Evolutionary conservation across 257 asterid species (phyloP).

Genomic region (Linaria vulgaris): DNA sequence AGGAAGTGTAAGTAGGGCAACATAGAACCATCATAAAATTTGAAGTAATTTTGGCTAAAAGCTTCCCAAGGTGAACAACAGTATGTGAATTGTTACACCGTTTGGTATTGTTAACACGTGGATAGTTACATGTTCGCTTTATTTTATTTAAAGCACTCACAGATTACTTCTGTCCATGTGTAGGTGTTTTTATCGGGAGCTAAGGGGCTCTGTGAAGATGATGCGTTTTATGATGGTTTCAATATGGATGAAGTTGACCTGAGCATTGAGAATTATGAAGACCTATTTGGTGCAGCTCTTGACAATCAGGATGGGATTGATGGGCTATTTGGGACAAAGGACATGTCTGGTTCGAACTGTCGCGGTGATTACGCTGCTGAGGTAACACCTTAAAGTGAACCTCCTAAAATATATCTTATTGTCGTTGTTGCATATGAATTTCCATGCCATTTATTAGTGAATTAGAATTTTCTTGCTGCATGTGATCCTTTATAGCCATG

Average conservation of each 20-base stretch:
- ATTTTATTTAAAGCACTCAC: neutral
- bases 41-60: neutral
- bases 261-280: slow-evolving; percentile 66
- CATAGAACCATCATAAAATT: neutral
- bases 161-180: slow-evolving; percentile 18
- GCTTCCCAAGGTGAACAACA: neutral
- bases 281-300: slow-evolving; percentile 59
- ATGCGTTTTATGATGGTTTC: slow-evolving; percentile 51
- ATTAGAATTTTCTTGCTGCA: slow-evolving; percentile 1
- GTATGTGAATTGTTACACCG: neutral
- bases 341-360: slow-evolving; percentile 46
- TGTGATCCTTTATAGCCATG: too few species aligned
- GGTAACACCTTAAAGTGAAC: slow-evolving; percentile 38
- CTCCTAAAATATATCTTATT: slow-evolving; percentile 1
- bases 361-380: slow-evolving; percentile 46
- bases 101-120: neutral
- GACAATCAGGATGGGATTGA: slow-evolving; percentile 55
- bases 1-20: neutral
- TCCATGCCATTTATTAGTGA: neutral
- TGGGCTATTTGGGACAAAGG: slow-evolving; percentile 58
- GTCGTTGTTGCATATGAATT: neutral
- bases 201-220: slow-evolving; percentile 46
- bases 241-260: slow-evolving; percentile 71
- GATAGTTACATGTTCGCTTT: neutral
- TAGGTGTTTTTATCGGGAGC: slow-evolving; percentile 53